These are phyloP conservation scores for Leucocoprinus sp. DNA, from an alignment of 768 basidiomycete species.

Conservation along the genomic window DNA sequence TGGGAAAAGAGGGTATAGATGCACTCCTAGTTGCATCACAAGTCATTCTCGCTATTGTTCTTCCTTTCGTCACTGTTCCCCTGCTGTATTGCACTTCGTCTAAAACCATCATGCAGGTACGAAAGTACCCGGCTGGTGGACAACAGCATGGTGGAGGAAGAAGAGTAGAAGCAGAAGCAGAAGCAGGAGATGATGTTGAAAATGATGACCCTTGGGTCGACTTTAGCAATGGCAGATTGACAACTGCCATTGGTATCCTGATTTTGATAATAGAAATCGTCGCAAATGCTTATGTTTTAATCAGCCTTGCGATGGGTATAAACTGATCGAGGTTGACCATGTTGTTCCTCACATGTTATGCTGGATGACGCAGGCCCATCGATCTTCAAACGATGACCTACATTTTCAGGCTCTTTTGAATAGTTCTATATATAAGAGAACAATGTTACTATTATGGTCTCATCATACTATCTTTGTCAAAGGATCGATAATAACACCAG, in stretches of 20 bases:
- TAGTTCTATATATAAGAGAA: no score
- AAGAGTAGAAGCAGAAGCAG: neutral
- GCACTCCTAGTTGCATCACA: conserved; percentile 80
- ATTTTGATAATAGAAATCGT: conserved; percentile 61
- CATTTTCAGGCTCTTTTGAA: no score
- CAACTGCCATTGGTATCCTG: conserved; percentile 39
- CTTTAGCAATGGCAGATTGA: conserved; percentile 52
- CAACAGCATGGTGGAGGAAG: no score
- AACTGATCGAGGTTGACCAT: neutral
- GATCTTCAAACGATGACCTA: no score
- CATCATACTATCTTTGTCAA: conserved; percentile 38
- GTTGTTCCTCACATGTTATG: no score
- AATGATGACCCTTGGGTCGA: conserved; percentile 37
- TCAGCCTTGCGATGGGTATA: conserved; percentile 34
- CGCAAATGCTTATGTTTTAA: conserved; percentile 74
- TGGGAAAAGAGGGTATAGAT: conserved; percentile 65
- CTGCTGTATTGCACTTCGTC: conserved; percentile 71
- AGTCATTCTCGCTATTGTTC: conserved; percentile 73
- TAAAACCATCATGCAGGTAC: conserved; percentile 63
- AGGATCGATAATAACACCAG: conserved; percentile 65
- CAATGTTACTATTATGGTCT: no score
- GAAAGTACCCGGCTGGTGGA: conserved; percentile 24
- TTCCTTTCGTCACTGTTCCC: conserved; percentile 82
- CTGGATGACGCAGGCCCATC: no score
- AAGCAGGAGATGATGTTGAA: conserved; percentile 17